Conservation (phyloP, 2,329 filamentous ascomycete genomes). For the Cadophora sp. region DNA sequence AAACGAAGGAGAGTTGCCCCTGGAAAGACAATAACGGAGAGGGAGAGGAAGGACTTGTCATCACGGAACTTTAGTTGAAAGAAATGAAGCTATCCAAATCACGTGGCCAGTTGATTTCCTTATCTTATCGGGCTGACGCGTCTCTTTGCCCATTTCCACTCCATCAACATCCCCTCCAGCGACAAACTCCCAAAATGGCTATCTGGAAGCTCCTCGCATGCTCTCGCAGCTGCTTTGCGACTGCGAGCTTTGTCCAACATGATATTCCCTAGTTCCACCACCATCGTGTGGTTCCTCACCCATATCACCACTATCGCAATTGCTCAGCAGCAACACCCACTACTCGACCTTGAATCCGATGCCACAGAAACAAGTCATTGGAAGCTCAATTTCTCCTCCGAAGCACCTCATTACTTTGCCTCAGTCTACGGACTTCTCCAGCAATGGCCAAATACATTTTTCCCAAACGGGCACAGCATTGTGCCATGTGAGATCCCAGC, state of each 20-base stretch:
- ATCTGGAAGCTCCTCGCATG: neutral
- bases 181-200: neutral
- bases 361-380: slow-evolving; percentile 27
- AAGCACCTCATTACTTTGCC: slow-evolving; percentile 56
- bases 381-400: slow-evolving; percentile 54
- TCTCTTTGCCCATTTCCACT: neutral
- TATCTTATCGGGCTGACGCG: slow-evolving; percentile 11
- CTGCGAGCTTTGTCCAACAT: neutral
- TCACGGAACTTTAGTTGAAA: no score
- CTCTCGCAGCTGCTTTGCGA: neutral
- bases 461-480: slow-evolving; percentile 56
- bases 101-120: neutral
- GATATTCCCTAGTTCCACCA: slow-evolving; percentile 5
- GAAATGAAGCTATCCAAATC: neutral
- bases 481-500: slow-evolving; percentile 53
- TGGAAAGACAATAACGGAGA: no score
- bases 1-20: no score
- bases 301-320: neutral
- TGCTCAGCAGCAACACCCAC: slow-evolving; percentile 20
- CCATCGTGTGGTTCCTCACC: neutral
- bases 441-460: slow-evolving; percentile 59
- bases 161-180: neutral
- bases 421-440: slow-evolving; percentile 54
- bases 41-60: no score
- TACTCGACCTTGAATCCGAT: slow-evolving; percentile 4